Conservation (phyloP, 495 filamentous ascomycete species). For the Penicillium flavigenum region DNA sequence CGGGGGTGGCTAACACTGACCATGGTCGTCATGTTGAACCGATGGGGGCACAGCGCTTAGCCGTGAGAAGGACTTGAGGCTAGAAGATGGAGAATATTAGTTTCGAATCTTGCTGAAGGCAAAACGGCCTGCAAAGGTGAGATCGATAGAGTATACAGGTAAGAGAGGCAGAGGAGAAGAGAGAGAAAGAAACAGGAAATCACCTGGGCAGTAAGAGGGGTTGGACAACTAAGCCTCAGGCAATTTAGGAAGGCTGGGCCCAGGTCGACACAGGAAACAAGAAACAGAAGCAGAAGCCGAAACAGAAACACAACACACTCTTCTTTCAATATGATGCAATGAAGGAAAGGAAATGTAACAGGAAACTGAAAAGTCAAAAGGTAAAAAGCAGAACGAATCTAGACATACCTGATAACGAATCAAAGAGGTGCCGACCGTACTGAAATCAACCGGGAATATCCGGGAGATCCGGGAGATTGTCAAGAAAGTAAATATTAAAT, state of each 20-base stretch:
- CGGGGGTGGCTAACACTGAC: constrained; percentile 31
- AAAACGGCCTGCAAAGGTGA: not conserved
- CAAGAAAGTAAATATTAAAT: constrained; percentile 20
- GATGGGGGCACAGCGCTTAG: constrained; percentile 40
- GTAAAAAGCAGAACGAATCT: not conserved
- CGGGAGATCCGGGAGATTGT: not conserved
- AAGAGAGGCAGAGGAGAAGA: not conserved
- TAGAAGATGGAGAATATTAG: not conserved
- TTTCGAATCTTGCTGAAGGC: constrained; percentile 9
- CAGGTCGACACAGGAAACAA: constrained; percentile 7
- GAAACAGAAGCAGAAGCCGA: not conserved
- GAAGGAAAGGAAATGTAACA: not conserved
- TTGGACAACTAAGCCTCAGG: constrained; percentile 13
- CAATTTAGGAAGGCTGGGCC: constrained; percentile 11
- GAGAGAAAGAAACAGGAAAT: constrained; percentile 3
- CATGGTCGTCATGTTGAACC: constrained; percentile 52
- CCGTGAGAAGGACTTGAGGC: constrained; percentile 26
- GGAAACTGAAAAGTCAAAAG: not conserved
- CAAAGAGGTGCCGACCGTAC: constrained; percentile 9
- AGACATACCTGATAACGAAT: constrained; percentile 12
- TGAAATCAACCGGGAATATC: constrained; percentile 3
- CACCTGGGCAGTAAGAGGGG: not conserved
- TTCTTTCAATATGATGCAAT: not conserved
- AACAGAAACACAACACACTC: not conserved
- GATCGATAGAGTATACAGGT: not conserved